Percentiles rank a stretch among this genome's conserved stretches.
phyloP scores from a whole-genome alignment of 768 basidiomycete genomes.

The Boletus sensibilis region DNA sequence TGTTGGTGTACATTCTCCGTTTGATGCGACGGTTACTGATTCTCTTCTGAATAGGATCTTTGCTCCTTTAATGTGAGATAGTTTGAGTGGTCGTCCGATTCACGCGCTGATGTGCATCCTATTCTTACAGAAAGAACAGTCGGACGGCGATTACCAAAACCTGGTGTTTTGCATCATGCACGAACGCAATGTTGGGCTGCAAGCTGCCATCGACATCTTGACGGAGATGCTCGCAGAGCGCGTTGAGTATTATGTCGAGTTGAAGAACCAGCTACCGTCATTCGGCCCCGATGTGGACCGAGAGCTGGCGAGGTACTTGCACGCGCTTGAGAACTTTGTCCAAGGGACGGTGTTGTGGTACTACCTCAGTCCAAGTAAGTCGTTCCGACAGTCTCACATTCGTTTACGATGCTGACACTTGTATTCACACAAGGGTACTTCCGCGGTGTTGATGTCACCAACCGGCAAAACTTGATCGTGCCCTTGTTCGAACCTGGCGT shows the following conservation, averaged over 20 bases:
- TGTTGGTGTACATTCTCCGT: conserved; percentile 23
- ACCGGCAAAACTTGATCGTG: conserved; percentile 28
- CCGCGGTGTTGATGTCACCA: conserved; percentile 34
- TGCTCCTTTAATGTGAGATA: conserved; percentile 32
- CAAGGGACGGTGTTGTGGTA: conserved; percentile 42
- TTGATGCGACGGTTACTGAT: conserved; percentile 12
- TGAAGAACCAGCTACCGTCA: conserved; percentile 36
- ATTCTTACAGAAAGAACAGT: conserved; percentile 36
- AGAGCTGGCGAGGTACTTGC: conserved; percentile 35
- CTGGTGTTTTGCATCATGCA: conserved; percentile 41
- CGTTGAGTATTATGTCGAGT: conserved; percentile 32
- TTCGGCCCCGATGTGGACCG: conserved; percentile 36
- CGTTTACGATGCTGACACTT: conserved; percentile 12
- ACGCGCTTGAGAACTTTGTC: conserved; percentile 38
- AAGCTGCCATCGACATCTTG: conserved; percentile 36
- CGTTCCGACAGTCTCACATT: neutral
- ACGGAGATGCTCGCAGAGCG: conserved; percentile 38
- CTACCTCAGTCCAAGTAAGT: conserved; percentile 39
- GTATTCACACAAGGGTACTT: conserved; percentile 30
- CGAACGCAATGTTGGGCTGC: conserved; percentile 33
- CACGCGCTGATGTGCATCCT: conserved; percentile 5
- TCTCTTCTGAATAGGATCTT: conserved; percentile 22
- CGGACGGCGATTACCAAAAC: conserved; percentile 41
- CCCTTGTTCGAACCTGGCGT: conserved; percentile 30
- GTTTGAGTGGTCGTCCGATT: conserved; percentile 4